Conservation (phyloP, 2,329 filamentous ascomycete species). For the Aspergillus eucalypticola region DNA sequence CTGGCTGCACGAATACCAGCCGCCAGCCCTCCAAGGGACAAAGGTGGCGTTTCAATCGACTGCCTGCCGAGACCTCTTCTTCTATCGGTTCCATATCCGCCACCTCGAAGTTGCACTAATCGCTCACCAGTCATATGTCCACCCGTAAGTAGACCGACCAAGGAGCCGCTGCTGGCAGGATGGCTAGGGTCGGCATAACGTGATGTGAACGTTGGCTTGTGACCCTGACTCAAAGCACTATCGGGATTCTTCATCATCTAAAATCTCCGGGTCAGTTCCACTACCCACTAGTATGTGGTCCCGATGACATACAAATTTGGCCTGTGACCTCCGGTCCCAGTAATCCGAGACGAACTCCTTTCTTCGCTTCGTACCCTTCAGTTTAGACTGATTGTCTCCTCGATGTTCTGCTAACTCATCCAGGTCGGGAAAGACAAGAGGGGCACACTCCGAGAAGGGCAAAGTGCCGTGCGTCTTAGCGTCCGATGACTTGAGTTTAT, state of each 20-base stretch:
- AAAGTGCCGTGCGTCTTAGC: slow-evolving; percentile 2
- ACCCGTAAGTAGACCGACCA: not conserved
- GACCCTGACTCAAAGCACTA: slow-evolving; percentile 5
- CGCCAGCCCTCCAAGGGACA: too few species aligned
- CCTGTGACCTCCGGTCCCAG: slow-evolving; percentile 7
- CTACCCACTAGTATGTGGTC: too few species aligned
- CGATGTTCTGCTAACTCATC: not conserved
- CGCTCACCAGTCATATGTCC: not conserved
- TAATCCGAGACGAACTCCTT: slow-evolving; percentile 12
- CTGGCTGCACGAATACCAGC: too few species aligned
- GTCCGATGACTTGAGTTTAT: slow-evolving; percentile 2
- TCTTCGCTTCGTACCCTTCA: not conserved
- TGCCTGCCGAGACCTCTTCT: too few species aligned
- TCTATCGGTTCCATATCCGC: too few species aligned
- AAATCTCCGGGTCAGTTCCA: too few species aligned
- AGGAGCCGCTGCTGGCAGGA: not conserved
- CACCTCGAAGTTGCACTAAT: too few species aligned
- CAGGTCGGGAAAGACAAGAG: slow-evolving; percentile 7
- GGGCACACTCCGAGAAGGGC: not conserved
- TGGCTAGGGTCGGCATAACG: slow-evolving; percentile 4
- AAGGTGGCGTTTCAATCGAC: too few species aligned
- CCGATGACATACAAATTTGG: not conserved
- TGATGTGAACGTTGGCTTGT: slow-evolving; percentile 3
- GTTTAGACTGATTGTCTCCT: not conserved
- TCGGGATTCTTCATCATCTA: slow-evolving; percentile 1